A percentile compares a stretch with the other conserved stretches of the same genome.
phyloP scores from a whole-genome alignment of 768 basidiomycete species.

The Suillus tomentosus region DNA sequence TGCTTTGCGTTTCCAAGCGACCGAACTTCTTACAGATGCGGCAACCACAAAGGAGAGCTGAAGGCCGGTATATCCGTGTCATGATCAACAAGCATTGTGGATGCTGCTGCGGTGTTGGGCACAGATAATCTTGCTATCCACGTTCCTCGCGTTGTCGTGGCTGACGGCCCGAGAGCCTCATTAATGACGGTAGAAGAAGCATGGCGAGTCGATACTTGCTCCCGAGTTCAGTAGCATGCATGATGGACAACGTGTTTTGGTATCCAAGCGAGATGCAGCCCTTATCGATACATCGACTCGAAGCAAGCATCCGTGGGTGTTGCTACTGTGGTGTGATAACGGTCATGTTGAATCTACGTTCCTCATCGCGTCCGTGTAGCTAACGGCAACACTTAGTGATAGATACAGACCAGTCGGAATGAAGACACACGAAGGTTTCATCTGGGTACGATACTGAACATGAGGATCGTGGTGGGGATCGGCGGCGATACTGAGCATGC shows the following conservation, averaged over 20 bases:
- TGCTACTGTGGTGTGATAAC: background rate
- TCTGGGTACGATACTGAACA: background rate
- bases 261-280: background rate
- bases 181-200: background rate
- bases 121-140: background rate
- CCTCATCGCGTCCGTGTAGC: background rate
- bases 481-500: background rate
- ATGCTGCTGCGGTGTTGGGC: background rate
- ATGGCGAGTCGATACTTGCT: background rate
- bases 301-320: background rate
- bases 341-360: background rate
- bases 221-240: background rate
- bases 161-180: background rate
- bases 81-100: background rate
- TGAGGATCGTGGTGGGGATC: background rate
- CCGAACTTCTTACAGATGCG: background rate
- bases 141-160: background rate
- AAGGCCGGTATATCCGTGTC: background rate
- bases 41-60: background rate
- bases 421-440: background rate
- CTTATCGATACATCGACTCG: background rate
- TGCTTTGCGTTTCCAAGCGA: background rate
- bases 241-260: background rate
- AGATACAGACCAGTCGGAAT: background rate
- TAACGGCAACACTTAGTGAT: background rate